These are phyloP conservation scores for Dillenia suffruticosa DNA, from an alignment of 164 flowering plant genomes.

Conservation along the genomic window DNA sequence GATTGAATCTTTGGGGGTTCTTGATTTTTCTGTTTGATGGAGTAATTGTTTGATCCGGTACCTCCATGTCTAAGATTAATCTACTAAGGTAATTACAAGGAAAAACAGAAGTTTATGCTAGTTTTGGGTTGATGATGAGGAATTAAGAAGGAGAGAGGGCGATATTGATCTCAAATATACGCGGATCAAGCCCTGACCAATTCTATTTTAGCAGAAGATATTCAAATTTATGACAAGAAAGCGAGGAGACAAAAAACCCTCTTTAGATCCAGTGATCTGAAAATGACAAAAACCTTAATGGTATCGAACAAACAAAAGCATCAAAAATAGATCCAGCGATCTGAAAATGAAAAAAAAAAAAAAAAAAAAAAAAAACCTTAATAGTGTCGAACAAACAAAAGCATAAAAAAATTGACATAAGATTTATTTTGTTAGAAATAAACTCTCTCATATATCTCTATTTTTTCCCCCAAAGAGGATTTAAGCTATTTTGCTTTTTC, in stretches of 20 bases:
- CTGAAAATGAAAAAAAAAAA: too few relatives aligned
- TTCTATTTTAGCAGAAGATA: too few relatives aligned
- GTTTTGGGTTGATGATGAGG: too few relatives aligned
- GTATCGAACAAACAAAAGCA: too few relatives aligned
- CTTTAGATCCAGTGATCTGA: too few relatives aligned
- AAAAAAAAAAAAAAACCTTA: too few relatives aligned
- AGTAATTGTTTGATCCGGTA: slow-evolving; percentile 26
- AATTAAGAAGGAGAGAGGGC: not conserved
- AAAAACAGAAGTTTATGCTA: not conserved
- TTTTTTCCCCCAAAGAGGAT: not conserved
- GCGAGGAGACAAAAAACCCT: not conserved
- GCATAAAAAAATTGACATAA: too few relatives aligned
- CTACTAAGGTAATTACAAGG: not conserved
- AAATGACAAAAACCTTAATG: too few relatives aligned
- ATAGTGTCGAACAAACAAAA: too few relatives aligned
- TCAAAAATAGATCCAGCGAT: too few relatives aligned
- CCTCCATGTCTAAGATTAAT: slow-evolving; percentile 22
- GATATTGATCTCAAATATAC: slow-evolving; percentile 15
- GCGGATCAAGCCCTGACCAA: slow-evolving; percentile 4
- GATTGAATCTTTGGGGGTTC: slow-evolving; percentile 15
- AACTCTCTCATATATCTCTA: too few relatives aligned
- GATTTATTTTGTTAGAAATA: too few relatives aligned
- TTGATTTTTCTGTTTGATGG: slow-evolving; percentile 21
- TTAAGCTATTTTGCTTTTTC: not conserved
- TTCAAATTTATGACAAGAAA: not conserved